A percentile compares a stretch with the other conserved stretches of the same genome.
These are phyloP conservation scores for Naganishia cerealis DNA, from an alignment of 1,284 basidiomycete genomes.

Conservation along the genomic window DNA sequence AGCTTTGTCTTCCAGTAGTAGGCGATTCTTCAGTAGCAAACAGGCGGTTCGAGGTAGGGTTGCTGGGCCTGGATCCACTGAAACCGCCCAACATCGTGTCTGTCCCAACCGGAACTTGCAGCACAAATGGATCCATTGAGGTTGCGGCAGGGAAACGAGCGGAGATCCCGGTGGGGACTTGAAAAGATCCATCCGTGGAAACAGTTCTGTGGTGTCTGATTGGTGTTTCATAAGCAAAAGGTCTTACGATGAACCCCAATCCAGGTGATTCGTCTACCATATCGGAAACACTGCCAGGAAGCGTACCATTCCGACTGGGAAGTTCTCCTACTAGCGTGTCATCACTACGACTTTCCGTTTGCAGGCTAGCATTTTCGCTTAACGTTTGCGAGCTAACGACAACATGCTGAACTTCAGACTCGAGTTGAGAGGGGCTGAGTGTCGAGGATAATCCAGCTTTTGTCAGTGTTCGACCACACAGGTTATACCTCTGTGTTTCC, in stretches of 20 bases:
- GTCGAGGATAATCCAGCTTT: neutral
- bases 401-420: neutral
- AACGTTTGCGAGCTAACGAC: neutral
- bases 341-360: neutral
- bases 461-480: neutral
- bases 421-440: neutral
- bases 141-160: neutral
- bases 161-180: neutral
- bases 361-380: neutral
- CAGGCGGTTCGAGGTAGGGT: neutral
- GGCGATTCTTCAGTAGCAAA: neutral
- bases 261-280: neutral
- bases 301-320: neutral
- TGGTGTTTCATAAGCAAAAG: conserved; percentile 7
- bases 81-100: neutral
- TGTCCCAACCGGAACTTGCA: neutral
- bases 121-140: neutral
- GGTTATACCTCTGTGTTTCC: conserved; percentile 11
- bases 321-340: neutral
- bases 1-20: neutral
- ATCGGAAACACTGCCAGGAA: neutral
- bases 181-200: neutral
- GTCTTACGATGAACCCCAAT: no score
- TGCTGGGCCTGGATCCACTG: neutral
- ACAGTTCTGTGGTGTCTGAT: neutral